phyloP scores from a whole-genome alignment of 176 grass and related monocot species.

The Ananas comosus region DNA sequence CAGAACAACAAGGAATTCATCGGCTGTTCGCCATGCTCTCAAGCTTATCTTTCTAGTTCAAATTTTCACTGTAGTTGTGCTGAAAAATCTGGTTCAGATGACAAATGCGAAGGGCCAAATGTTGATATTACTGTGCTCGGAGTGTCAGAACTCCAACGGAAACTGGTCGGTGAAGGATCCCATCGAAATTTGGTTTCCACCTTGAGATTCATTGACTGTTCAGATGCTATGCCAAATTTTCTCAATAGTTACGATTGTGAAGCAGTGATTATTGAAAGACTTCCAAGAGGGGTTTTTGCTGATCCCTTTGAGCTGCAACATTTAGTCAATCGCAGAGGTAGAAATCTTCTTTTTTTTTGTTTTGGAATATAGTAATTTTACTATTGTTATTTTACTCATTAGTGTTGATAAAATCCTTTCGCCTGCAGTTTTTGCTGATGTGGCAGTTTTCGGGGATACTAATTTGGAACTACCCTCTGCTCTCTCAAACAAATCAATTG shows the following conservation, averaged over 20 bases:
- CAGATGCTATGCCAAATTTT: slow-evolving; percentile 22
- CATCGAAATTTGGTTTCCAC: slow-evolving; percentile 59
- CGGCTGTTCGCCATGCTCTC: slow-evolving; percentile 37
- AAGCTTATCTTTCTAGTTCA: slow-evolving; percentile 24
- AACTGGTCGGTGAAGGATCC: slow-evolving; percentile 71
- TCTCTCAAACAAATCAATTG: slow-evolving; percentile 62
- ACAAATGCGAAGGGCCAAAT: slow-evolving; percentile 30
- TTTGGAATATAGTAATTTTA: neutral
- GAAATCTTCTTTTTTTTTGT: neutral
- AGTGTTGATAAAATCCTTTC: neutral
- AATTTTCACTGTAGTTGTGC: slow-evolving; percentile 10
- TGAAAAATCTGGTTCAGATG: slow-evolving; percentile 16
- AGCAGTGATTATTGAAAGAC: slow-evolving; percentile 61
- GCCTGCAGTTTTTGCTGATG: slow-evolving; percentile 55
- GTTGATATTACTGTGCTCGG: slow-evolving; percentile 14
- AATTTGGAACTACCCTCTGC: slow-evolving; percentile 79
- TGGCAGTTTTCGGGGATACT: slow-evolving; percentile 67
- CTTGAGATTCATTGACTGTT: slow-evolving; percentile 32
- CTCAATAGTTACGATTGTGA: slow-evolving; percentile 41
- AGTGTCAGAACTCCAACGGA: slow-evolving; percentile 27
- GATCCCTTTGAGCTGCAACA: slow-evolving; percentile 88
- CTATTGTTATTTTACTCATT: neutral
- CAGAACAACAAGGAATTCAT: neutral
- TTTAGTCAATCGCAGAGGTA: slow-evolving; percentile 60
- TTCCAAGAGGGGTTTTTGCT: slow-evolving; percentile 63